phyloP scores from a whole-genome alignment of 2,329 filamentous ascomycete species.

The Parastagonospora nodorum region DNA sequence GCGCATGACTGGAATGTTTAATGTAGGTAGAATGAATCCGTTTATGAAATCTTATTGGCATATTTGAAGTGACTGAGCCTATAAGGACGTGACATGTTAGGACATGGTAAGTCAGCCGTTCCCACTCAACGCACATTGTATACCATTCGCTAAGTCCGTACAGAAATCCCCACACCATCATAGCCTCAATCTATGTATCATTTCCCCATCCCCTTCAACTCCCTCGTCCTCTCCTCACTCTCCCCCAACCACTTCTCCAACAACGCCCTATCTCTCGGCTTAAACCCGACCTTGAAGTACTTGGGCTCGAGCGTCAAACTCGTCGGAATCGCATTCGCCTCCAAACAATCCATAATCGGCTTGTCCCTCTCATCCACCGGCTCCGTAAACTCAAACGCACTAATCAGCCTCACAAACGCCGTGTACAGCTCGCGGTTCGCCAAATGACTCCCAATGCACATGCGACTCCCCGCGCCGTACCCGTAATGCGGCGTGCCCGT shows the following conservation, averaged over 20 bases:
- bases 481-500: conserved; percentile 55
- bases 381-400: conserved; percentile 53
- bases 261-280: conserved; percentile 47
- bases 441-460: conserved; percentile 55
- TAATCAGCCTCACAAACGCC: conserved; percentile 55
- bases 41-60: neutral
- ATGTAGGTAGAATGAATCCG: conserved; percentile 1
- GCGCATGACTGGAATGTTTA: conserved; percentile 4
- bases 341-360: conserved; percentile 52
- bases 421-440: conserved; percentile 50
- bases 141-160: neutral
- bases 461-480: conserved; percentile 54
- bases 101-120: too few species aligned
- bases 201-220: conserved; percentile 33
- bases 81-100: neutral
- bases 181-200: neutral
- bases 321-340: conserved; percentile 54
- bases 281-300: conserved; percentile 56
- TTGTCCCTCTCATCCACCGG: conserved; percentile 47
- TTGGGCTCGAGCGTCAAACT: conserved; percentile 57
- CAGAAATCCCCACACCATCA: too few species aligned
- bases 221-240: conserved; percentile 53
- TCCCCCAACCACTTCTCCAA: conserved; percentile 54
- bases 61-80: neutral
- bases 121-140: neutral